Evolutionary conservation across 2,329 filamentous ascomycete genomes (phyloP).

Genomic region (Pseudocercospora fijiensis): DNA sequence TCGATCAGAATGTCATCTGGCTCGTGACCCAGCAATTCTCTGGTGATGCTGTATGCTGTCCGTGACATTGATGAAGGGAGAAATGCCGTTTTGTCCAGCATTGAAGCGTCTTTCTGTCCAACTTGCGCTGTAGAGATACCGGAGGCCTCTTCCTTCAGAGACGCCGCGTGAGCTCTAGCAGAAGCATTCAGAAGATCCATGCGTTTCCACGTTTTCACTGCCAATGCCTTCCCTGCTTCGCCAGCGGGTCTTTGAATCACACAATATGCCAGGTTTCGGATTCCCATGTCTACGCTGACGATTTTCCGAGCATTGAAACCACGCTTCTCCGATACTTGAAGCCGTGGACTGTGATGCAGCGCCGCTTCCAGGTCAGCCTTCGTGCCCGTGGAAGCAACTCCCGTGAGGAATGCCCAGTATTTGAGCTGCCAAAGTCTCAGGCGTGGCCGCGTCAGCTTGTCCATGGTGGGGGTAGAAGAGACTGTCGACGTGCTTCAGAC

Average conservation of each 20-base stretch:
- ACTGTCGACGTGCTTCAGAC: not conserved
- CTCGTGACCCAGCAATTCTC: slow-evolving; percentile 51
- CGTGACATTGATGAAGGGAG: slow-evolving; percentile 54
- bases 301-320: slow-evolving; percentile 48
- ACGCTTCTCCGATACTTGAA: not conserved
- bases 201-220: slow-evolving; percentile 42
- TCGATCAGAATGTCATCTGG: slow-evolving; percentile 73
- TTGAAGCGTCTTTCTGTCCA: slow-evolving; percentile 5
- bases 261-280: slow-evolving; percentile 76
- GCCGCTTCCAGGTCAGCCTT: slow-evolving; percentile 54
- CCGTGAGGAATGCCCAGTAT: slow-evolving; percentile 60
- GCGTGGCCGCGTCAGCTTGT: slow-evolving; percentile 4
- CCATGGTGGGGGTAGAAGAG: slow-evolving; percentile 5
- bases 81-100: slow-evolving; percentile 29
- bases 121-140: not conserved
- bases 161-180: not conserved
- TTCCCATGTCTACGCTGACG: slow-evolving; percentile 80
- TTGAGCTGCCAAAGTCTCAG: slow-evolving; percentile 58
- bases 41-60: slow-evolving; percentile 57
- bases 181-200: slow-evolving; percentile 32
- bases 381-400: slow-evolving; percentile 58
- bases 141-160: not conserved
- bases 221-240: slow-evolving; percentile 16
- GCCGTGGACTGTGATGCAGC: slow-evolving; percentile 7
- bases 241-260: slow-evolving; percentile 41